Base-by-base conservation (phyloP, 1,284 basidiomycete genomes). In the Ustilago crameri region DNA sequence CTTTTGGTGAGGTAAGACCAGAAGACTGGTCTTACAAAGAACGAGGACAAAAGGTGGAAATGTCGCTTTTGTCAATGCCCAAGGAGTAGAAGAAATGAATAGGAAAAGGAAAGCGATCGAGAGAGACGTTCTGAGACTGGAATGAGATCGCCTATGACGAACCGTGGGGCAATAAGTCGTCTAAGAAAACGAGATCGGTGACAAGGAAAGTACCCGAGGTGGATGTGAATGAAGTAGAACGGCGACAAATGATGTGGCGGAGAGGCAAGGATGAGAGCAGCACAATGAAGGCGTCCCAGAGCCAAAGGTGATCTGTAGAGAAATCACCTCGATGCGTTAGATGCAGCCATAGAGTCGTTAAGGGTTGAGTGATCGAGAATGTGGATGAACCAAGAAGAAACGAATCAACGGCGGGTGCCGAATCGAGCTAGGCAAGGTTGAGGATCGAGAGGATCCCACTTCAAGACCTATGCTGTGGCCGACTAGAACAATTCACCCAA, bases 261-360 rank as follows among this genome's bases (percentile, higher is more conserved):
- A n/a, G n/a, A 5, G 12, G 30, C 12, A 12, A 23, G 41, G 41
- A 23, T 42, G 51, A 72, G 69, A 72, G 53, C 69, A 72, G 69
- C 69, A 63, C 69, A 72, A 53, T 67, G 32, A 72, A 72, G 69
- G 69, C 69, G 69, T 72, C 65, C 58, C 66, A 40, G 34, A 26
- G 43, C 61, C 45, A 30, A 27, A 57, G 68, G 62, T 62, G 68
- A 70, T 51, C 10, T 43, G 22, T 20, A 20, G 17, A 20, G 30
- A 23, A 35, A 69, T 69, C 67, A 70, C 67, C 61, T 48, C 46
- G 45, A 55, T 41, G 51, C n/a, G 51, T 45, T 34, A 42, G 23
- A 37, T n/a, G 48, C 61, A 54, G 57, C 51, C 67, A 70, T 70
- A 55, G 52, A 63, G 59, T 50, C 40, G 57, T 56, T 32, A 45